Conservation (phyloP, 148 eudicot genomes). For the Linanthus parryae region DNA sequence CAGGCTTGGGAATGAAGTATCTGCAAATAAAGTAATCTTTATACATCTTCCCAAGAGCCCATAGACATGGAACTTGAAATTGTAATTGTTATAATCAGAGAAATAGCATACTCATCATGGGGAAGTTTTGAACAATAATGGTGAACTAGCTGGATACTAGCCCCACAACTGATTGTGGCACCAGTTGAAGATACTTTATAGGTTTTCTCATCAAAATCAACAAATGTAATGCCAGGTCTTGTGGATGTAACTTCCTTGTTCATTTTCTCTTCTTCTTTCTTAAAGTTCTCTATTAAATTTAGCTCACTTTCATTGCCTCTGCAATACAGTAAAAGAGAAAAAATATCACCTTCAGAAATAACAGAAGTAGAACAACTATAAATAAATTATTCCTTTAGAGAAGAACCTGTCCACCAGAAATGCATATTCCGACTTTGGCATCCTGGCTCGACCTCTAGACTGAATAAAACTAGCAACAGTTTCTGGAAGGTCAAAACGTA, state of each 20-base stretch:
- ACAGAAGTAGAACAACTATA: slow-evolving; percentile 7
- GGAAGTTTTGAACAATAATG: slow-evolving; percentile 94
- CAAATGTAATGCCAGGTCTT: slow-evolving; percentile 23
- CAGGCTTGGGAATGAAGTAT: slow-evolving; percentile 72
- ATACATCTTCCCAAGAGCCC: not conserved
- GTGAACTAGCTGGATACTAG: slow-evolving; percentile 64
- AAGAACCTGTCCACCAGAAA: slow-evolving; percentile 84
- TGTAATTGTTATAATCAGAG: slow-evolving; percentile 1
- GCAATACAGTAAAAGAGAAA: slow-evolving; percentile 19
- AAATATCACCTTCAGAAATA: not conserved
- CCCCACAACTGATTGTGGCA: slow-evolving; percentile 80
- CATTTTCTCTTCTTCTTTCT: slow-evolving; percentile 66
- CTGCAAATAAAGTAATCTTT: slow-evolving; percentile 21
- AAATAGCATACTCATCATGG: slow-evolving; percentile 78
- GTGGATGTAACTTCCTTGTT: slow-evolving; percentile 60
- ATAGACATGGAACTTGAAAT: not conserved
- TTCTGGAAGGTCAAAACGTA: slow-evolving; percentile 97
- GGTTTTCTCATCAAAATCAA: slow-evolving; percentile 39
- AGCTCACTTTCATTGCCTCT: slow-evolving; percentile 67
- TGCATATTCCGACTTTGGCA: slow-evolving; percentile 92
- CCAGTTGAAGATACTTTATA: slow-evolving; percentile 80
- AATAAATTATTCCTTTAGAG: slow-evolving; percentile 3
- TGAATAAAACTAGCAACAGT: slow-evolving; percentile 94
- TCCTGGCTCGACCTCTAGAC: slow-evolving; percentile 96
- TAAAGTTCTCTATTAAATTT: slow-evolving; percentile 49